A percentile compares a stretch with the other conserved stretches of the same genome.
Conservation (phyloP, 177 flowering plant genomes). For the Telopea speciosissima region DNA sequence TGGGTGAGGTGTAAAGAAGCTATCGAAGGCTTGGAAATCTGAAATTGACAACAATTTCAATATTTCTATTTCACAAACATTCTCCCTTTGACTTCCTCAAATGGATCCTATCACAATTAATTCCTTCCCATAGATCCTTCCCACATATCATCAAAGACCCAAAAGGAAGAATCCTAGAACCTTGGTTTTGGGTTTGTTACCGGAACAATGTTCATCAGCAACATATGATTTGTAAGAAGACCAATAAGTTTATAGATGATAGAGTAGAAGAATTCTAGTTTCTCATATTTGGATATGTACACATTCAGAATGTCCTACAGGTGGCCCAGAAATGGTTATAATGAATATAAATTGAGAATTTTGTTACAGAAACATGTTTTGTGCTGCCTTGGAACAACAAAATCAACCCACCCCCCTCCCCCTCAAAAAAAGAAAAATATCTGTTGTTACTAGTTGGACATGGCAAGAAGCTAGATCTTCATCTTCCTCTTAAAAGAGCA, state of each 20-base stretch:
- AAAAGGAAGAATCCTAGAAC: too few species aligned
- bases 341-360: background rate
- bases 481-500: background rate
- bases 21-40: too few species aligned
- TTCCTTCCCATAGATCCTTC: too few species aligned
- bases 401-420: background rate
- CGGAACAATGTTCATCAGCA: background rate
- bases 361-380: conserved; percentile 1
- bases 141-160: too few species aligned
- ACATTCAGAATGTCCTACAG: background rate
- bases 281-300: background rate
- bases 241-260: background rate
- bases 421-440: background rate
- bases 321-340: background rate
- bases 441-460: background rate
- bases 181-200: background rate
- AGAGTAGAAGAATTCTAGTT: conserved; percentile 1
- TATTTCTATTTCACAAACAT: too few species aligned
- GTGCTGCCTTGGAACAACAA: background rate
- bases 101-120: too few species aligned
- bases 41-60: too few species aligned
- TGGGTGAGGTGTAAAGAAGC: too few species aligned
- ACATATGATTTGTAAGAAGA: background rate
- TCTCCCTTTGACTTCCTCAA: too few species aligned
- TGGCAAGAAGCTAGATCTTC: background rate